Base-by-base conservation (phyloP, 345 rosid genomes). In the Citrus medica region DNA sequence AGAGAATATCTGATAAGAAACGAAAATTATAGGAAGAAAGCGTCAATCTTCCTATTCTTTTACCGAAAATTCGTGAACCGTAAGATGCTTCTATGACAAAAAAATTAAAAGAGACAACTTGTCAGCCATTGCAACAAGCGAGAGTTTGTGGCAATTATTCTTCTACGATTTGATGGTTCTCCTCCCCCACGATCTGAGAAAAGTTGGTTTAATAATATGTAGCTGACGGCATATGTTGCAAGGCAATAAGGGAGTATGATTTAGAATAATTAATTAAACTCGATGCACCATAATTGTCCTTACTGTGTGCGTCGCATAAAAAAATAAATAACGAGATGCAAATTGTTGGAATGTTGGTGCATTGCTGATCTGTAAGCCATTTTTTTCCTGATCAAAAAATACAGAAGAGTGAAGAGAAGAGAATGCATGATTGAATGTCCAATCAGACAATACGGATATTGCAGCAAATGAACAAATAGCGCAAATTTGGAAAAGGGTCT, bases 401-500 rank as follows among this genome's bases (percentile, higher is more conserved):
- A 37, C 25, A 61, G 28, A 71, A 32, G 42, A 48, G 9, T 40
- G 56, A 70, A 53, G 56, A 27, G 76, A 30, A 69, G 38, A 48
- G 42, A 62, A 32, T 13, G 66, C 24, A 79, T 82, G 79, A 82
- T 82, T 80, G 72, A 60, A 66, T 76, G 84, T 80, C 80, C 78
- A 82, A 82, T 84, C 87, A 80, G 75, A 80, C 79, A 78, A 72
- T 71, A 77, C 64, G 67, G 80, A 77, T 65, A 69, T 76, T 76
- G 80, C 76, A 67, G 32, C 73, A 82, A 84, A 86, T 46, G 82
- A 67, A 48, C 75, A 82, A 84, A 86, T 55, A 84, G 85, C 78
- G 73, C 81, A 65, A 74, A 68, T 84, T 86, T 86, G 87, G 89
- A 86, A 82, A 82, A 46, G 69, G 66, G 80, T 86, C 89, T 82